Conservation (phyloP, 768 basidiomycete species). For the Mycena maculata region DNA sequence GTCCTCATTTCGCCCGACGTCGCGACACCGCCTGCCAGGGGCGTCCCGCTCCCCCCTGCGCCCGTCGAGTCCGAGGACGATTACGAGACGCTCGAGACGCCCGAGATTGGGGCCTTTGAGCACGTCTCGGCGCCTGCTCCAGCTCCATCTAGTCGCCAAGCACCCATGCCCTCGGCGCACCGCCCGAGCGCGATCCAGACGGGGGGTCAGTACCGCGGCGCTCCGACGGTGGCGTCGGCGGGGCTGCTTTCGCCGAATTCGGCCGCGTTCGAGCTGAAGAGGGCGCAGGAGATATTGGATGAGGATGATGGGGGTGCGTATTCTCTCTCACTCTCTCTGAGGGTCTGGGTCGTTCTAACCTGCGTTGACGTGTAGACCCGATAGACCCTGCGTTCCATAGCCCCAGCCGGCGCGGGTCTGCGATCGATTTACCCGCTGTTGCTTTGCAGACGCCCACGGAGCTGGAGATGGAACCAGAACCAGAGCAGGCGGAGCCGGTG, state of each 20-base stretch:
- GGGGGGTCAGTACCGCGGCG: not conserved
- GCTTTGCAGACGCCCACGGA: constrained; percentile 32
- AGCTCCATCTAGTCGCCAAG: constrained; percentile 29
- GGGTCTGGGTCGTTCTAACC: constrained; percentile 7
- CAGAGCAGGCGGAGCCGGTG: constrained; percentile 33
- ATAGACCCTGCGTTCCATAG: constrained; percentile 75
- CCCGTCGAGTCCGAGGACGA: constrained; percentile 21
- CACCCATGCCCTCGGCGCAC: constrained; percentile 26
- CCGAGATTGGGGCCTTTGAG: constrained; percentile 31
- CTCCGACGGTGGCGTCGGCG: not conserved
- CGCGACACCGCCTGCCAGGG: not conserved
- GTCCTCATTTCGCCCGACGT: not conserved
- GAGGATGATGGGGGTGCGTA: constrained; percentile 73
- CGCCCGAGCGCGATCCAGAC: constrained; percentile 26
- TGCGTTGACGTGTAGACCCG: constrained; percentile 60
- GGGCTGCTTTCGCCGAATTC: constrained; percentile 26
- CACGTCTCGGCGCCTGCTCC: constrained; percentile 21
- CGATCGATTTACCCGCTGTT: constrained; percentile 35
- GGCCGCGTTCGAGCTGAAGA: constrained; percentile 19
- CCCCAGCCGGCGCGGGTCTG: constrained; percentile 57
- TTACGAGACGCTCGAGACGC: constrained; percentile 31
- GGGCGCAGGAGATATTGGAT: constrained; percentile 60
- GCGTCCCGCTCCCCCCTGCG: not conserved
- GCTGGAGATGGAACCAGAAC: constrained; percentile 29
- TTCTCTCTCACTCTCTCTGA: not conserved